Percentiles rank a stretch among this genome's conserved stretches.
phyloP scores from a whole-genome alignment of 2,329 filamentous ascomycete species.

The Verticillium albo-atrum region DNA sequence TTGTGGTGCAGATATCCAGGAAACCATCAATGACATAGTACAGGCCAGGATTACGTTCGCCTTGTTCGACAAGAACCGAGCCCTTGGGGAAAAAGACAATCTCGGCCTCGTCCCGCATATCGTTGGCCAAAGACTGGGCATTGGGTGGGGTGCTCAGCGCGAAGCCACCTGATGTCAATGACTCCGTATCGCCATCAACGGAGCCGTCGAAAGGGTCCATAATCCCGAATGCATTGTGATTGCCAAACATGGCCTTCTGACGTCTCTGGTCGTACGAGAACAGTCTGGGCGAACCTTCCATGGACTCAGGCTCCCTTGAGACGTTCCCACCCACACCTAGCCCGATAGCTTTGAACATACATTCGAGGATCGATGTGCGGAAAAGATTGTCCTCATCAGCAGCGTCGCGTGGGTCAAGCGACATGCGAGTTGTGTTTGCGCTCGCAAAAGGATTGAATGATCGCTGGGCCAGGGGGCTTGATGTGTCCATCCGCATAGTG shows the following conservation, averaged over 20 bases:
- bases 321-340: slow-evolving; percentile 65
- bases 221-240: slow-evolving; percentile 81
- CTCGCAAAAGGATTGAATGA: slow-evolving; percentile 52
- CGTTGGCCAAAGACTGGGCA: slow-evolving; percentile 63
- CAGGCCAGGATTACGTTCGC: slow-evolving; percentile 90
- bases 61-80: slow-evolving; percentile 91
- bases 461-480: slow-evolving; percentile 44
- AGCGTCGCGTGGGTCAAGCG: slow-evolving; percentile 69
- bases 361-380: slow-evolving; percentile 84
- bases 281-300: slow-evolving; percentile 79
- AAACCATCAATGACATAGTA: slow-evolving; percentile 99
- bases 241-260: slow-evolving; percentile 69
- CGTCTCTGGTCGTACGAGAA: slow-evolving; percentile 78
- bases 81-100: slow-evolving; percentile 97
- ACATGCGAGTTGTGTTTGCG: slow-evolving; percentile 42
- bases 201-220: slow-evolving; percentile 80
- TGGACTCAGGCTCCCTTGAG: slow-evolving; percentile 65
- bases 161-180: slow-evolving; percentile 67
- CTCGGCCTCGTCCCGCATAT: slow-evolving; percentile 87
- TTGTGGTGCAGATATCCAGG: slow-evolving; percentile 83
- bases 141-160: slow-evolving; percentile 59
- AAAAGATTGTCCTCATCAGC: slow-evolving; percentile 87
- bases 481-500: slow-evolving; percentile 17
- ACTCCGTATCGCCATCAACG: slow-evolving; percentile 81
- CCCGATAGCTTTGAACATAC: slow-evolving; percentile 92